These are phyloP conservation scores for Articulospora tetracladia DNA, from an alignment of 495 filamentous ascomycete genomes.

Conservation along the genomic window DNA sequence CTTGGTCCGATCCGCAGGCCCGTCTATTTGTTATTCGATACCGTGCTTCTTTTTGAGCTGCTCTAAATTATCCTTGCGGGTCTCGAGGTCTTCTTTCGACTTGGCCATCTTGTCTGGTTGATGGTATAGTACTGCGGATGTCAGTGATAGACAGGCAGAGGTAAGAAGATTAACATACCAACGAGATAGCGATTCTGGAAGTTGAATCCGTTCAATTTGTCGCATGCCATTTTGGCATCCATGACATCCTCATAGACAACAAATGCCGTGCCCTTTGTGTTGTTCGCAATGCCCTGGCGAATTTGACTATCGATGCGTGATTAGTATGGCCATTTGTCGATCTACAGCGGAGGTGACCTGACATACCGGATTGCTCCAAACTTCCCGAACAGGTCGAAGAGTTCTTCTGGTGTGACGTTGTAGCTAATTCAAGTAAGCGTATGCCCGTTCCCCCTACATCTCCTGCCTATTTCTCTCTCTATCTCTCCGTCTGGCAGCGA, in stretches of 20 bases:
- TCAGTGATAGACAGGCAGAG: slow-evolving; percentile 1
- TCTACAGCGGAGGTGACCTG: not conserved
- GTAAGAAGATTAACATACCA: slow-evolving; percentile 55
- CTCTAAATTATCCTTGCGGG: slow-evolving; percentile 95
- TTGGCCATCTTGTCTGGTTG: slow-evolving; percentile 94
- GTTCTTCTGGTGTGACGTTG: slow-evolving; percentile 90
- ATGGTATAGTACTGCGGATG: slow-evolving; percentile 79
- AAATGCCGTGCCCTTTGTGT: slow-evolving; percentile 97
- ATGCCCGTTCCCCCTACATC: not conserved
- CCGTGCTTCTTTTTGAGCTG: slow-evolving; percentile 95
- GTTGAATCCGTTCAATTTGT: slow-evolving; percentile 99
- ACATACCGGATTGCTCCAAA: slow-evolving; percentile 89
- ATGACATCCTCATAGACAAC: slow-evolving; percentile 99
- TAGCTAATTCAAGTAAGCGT: slow-evolving; percentile 54
- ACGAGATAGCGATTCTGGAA: slow-evolving; percentile 99
- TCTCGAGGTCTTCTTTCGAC: slow-evolving; percentile 90
- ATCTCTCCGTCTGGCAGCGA: slow-evolving; percentile 4
- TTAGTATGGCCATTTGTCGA: slow-evolving; percentile 1
- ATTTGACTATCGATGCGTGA: slow-evolving; percentile 67
- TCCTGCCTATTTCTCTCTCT: not conserved
- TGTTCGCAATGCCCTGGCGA: slow-evolving; percentile 93
- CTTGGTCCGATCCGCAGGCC: slow-evolving; percentile 41
- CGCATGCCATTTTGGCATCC: slow-evolving; percentile 97
- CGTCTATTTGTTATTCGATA: slow-evolving; percentile 86
- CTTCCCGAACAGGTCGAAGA: slow-evolving; percentile 93